These are phyloP conservation scores for Trypanosoma mega DNA, from an alignment of 208 protist species.

Conservation along the genomic window DNA sequence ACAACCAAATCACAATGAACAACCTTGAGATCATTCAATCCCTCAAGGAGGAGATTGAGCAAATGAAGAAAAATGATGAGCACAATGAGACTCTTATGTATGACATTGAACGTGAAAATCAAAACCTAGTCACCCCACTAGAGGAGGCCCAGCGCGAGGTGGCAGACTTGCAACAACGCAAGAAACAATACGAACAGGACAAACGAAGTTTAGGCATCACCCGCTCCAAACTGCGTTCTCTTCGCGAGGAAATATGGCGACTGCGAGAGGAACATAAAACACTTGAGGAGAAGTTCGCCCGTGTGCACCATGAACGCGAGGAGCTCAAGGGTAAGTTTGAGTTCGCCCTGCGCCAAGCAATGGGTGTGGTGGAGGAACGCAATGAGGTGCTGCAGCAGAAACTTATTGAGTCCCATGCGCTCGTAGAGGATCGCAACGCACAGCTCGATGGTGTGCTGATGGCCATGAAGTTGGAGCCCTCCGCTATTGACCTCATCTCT, in stretches of 20 bases:
- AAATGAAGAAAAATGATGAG: slow-evolving; percentile 95
- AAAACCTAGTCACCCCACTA: slow-evolving; percentile 93
- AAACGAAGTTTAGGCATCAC: slow-evolving; percentile 91
- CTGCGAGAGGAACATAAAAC: slow-evolving; percentile 89
- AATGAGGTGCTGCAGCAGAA: slow-evolving; percentile 83
- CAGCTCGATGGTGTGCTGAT: slow-evolving; percentile 90
- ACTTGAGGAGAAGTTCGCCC: slow-evolving; percentile 85
- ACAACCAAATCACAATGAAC: slow-evolving; percentile 98
- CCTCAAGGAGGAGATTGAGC: slow-evolving; percentile 94
- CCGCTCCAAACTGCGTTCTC: slow-evolving; percentile 65
- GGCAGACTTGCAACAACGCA: slow-evolving; percentile 85
- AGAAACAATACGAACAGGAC: slow-evolving; percentile 95
- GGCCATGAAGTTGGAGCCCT: slow-evolving; percentile 93
- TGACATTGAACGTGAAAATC: slow-evolving; percentile 97
- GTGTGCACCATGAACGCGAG: slow-evolving; percentile 93
- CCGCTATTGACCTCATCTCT: slow-evolving; percentile 79
- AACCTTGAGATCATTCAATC: slow-evolving; percentile 98
- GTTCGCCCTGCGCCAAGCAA: slow-evolving; percentile 80
- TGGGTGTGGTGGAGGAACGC: slow-evolving; percentile 82
- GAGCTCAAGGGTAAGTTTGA: slow-evolving; percentile 95
- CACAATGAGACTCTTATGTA: slow-evolving; percentile 97
- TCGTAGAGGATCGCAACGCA: slow-evolving; percentile 83
- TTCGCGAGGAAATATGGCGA: slow-evolving; percentile 79
- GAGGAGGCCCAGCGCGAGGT: slow-evolving; percentile 88
- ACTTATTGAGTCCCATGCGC: slow-evolving; percentile 65